phyloP scores from a whole-genome alignment of 768 basidiomycete genomes.

The Trichaptum fuscoviolaceum region DNA sequence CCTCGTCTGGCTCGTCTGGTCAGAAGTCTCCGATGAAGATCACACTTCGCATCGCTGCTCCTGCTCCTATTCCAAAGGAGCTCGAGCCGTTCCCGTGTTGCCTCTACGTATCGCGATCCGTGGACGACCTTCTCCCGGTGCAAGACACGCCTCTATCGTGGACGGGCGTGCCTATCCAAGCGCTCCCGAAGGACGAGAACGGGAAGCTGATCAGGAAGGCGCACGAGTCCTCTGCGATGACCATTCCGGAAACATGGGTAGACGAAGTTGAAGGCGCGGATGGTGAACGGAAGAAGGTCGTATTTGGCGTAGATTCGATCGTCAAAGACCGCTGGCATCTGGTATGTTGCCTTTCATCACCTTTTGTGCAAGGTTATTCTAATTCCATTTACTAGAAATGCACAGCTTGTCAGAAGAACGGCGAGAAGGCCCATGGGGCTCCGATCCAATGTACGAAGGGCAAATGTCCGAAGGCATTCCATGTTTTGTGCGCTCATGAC shows the following conservation, averaged over 20 bases:
- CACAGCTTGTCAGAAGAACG: constrained; percentile 68
- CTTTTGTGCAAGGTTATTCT: constrained; percentile 2
- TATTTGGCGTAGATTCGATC: constrained; percentile 84
- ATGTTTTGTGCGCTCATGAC: too few relatives aligned
- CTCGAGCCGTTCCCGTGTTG: constrained; percentile 60
- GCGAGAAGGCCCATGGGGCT: constrained; percentile 49
- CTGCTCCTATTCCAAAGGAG: constrained; percentile 51
- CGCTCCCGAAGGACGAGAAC: constrained; percentile 43
- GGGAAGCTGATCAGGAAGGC: constrained; percentile 57
- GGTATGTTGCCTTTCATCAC: constrained; percentile 40
- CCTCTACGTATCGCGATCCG: constrained; percentile 52
- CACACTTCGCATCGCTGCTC: constrained; percentile 64
- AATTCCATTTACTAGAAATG: constrained; percentile 65
- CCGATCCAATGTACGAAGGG: too few relatives aligned
- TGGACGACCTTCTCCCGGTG: too few relatives aligned
- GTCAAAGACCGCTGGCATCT: constrained; percentile 91
- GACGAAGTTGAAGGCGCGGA: too few relatives aligned
- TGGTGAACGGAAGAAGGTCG: constrained; percentile 39
- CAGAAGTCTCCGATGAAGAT: constrained; percentile 40
- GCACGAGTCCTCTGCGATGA: constrained; percentile 72
- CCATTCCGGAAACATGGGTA: too few relatives aligned
- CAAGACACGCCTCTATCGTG: too few relatives aligned
- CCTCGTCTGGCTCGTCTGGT: constrained; percentile 13
- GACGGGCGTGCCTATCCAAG: too few relatives aligned
- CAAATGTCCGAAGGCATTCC: too few relatives aligned